These are phyloP conservation scores for Aspergillus hiratsukae DNA, from an alignment of 2,329 filamentous ascomycete species.

Conservation along the genomic window DNA sequence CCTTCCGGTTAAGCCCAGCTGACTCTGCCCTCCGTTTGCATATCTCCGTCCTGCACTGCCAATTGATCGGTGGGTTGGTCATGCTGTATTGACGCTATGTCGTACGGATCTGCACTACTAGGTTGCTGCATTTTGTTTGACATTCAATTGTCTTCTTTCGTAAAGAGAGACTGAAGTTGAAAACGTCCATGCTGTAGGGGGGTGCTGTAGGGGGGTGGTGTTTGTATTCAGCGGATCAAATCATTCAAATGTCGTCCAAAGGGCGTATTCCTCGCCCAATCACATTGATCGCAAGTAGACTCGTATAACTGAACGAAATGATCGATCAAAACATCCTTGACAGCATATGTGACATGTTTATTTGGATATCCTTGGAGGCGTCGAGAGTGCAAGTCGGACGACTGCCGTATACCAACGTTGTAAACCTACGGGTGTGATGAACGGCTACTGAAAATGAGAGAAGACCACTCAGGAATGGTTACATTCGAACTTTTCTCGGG, in stretches of 20 bases:
- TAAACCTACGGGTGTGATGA: background rate
- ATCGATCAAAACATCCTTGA: background rate
- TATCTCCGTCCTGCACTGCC: background rate
- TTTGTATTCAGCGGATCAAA: background rate
- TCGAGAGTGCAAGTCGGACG: background rate
- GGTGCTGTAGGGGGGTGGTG: background rate
- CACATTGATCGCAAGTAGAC: background rate
- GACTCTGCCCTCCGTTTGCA: background rate
- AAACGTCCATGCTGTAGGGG: too few species aligned
- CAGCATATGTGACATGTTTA: background rate
- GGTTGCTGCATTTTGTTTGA: background rate
- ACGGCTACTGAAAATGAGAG: background rate
- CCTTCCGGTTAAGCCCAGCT: conserved; percentile 23
- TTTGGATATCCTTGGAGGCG: background rate
- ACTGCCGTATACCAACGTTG: background rate
- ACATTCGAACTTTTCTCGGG: too few species aligned
- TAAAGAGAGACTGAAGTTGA: background rate
- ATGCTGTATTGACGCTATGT: background rate
- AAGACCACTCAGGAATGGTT: background rate
- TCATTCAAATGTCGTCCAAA: background rate
- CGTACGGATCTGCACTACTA: background rate
- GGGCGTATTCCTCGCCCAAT: background rate
- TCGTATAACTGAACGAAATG: background rate
- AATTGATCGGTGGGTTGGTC: background rate
- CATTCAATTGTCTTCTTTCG: too few species aligned